These are phyloP conservation scores for Aspergillus costaricaensis DNA, from an alignment of 2,329 filamentous ascomycete genomes.

Conservation along the genomic window DNA sequence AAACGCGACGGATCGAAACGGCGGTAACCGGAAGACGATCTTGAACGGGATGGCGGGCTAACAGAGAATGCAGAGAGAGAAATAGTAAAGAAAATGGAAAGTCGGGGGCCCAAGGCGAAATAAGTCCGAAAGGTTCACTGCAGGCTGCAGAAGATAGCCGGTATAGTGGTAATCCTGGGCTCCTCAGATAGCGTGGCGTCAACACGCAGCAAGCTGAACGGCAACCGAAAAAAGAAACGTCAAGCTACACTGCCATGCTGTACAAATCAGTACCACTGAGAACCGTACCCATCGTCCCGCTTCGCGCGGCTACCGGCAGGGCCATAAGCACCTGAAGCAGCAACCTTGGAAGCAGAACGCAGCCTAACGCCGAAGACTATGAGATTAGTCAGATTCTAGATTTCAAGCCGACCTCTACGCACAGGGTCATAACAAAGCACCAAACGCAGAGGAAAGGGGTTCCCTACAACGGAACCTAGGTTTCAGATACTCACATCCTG, in stretches of 20 bases:
- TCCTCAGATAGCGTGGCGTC: slow-evolving; percentile 31
- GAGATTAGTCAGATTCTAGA: slow-evolving; percentile 77
- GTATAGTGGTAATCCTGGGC: slow-evolving; percentile 32
- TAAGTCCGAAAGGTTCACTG: slow-evolving; percentile 37
- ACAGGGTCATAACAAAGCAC: slow-evolving; percentile 70
- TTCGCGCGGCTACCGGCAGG: slow-evolving; percentile 54
- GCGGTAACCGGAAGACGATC: slow-evolving; percentile 36
- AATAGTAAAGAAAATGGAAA: slow-evolving; percentile 30
- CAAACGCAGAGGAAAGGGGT: slow-evolving; percentile 73
- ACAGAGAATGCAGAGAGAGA: slow-evolving; percentile 36
- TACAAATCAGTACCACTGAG: slow-evolving; percentile 49
- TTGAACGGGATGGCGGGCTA: slow-evolving; percentile 38
- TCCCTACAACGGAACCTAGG: slow-evolving; percentile 80
- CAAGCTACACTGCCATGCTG: slow-evolving; percentile 33
- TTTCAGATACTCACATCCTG: slow-evolving; percentile 91
- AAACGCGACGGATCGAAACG: slow-evolving; percentile 35
- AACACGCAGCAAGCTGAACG: slow-evolving; percentile 31
- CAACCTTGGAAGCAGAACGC: slow-evolving; percentile 77
- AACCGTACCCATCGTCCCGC: slow-evolving; percentile 56
- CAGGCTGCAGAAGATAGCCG: slow-evolving; percentile 32
- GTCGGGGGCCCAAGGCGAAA: slow-evolving; percentile 34
- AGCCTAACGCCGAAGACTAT: slow-evolving; percentile 85
- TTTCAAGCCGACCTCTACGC: slow-evolving; percentile 66
- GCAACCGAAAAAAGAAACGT: slow-evolving; percentile 21
- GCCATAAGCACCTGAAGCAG: slow-evolving; percentile 52